These are phyloP conservation scores for Rhododendron mucronatum DNA, from an alignment of 148 eudicot genomes.

Conservation along the genomic window DNA sequence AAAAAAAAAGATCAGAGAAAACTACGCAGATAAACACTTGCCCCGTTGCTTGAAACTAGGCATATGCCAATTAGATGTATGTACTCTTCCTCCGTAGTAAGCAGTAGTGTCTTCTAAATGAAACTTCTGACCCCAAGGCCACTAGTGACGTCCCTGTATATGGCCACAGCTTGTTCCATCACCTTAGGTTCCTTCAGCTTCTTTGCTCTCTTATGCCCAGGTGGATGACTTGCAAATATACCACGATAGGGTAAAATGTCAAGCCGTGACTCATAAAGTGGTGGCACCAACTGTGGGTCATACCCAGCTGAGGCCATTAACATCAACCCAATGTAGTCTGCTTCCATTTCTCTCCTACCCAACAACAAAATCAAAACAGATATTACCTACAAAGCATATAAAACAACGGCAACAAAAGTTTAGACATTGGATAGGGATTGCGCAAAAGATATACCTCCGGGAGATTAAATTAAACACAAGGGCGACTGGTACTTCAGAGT, in stretches of 20 bases:
- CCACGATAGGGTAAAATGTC: neutral
- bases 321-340: neutral
- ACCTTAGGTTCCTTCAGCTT: neutral
- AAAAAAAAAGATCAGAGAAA: no score
- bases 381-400: neutral
- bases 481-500: neutral
- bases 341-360: neutral
- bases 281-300: neutral
- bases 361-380: neutral
- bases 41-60: neutral
- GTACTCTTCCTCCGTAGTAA: neutral
- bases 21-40: neutral
- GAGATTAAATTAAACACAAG: neutral
- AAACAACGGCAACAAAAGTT: neutral
- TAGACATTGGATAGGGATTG: neutral
- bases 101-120: neutral
- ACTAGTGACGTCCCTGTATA: neutral
- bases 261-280: neutral
- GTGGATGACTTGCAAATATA: neutral
- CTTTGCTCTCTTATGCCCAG: neutral
- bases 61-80: neutral
- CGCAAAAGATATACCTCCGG: neutral
- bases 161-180: neutral
- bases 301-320: neutral
- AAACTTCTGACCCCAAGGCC: neutral